These are phyloP conservation scores for Artemisia argyi DNA, from an alignment of 129 eudicot genomes.

Conservation along the genomic window DNA sequence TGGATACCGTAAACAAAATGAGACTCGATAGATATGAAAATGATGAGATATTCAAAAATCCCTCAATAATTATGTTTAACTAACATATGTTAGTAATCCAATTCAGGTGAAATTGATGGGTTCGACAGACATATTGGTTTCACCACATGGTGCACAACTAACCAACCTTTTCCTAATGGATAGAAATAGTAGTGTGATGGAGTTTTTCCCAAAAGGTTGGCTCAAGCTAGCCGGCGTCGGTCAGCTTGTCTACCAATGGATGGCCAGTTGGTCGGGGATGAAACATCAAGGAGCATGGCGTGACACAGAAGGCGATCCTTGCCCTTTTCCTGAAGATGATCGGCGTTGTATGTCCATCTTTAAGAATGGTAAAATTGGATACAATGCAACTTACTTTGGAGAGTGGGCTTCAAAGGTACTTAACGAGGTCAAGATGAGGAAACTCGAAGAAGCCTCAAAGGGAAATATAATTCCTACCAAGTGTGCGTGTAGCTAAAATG, in stretches of 20 bases:
- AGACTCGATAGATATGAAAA: too few species aligned
- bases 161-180: constrained; percentile 89
- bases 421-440: constrained; percentile 47
- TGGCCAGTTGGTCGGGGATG: constrained; percentile 85
- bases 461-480: constrained; percentile 12
- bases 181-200: constrained; percentile 80
- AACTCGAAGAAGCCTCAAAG: constrained; percentile 33
- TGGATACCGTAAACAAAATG: too few species aligned
- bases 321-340: constrained; percentile 63
- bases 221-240: constrained; percentile 81
- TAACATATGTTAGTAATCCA: not conserved
- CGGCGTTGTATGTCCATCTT: constrained; percentile 72
- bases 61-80: not conserved
- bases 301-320: constrained; percentile 57
- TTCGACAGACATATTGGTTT: constrained; percentile 60
- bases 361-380: constrained; percentile 65
- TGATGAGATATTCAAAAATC: not conserved
- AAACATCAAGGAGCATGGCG: constrained; percentile 76
- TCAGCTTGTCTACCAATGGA: constrained; percentile 75
- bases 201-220: constrained; percentile 92
- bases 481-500: constrained; percentile 42
- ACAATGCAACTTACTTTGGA: constrained; percentile 53
- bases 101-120: constrained; percentile 79
- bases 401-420: constrained; percentile 72
- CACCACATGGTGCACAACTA: constrained; percentile 90